Percentiles rank a stretch among this genome's conserved stretches.
phyloP scores from a whole-genome alignment of 306 rosid species.

The Cotoneaster glaucophyllus region DNA sequence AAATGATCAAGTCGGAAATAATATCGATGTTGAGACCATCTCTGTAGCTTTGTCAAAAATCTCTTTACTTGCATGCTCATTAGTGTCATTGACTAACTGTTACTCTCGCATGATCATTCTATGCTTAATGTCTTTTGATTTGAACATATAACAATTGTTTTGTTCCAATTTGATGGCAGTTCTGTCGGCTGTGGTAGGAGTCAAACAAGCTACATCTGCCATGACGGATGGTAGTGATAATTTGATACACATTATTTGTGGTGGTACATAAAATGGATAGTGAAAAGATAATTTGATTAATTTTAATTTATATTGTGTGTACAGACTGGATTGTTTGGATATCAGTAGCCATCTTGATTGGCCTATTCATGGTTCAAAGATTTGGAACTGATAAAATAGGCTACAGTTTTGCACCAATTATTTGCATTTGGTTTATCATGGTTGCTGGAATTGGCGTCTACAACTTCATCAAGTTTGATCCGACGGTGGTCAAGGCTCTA shows the following conservation, averaged over 20 bases:
- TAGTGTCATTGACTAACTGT: neutral
- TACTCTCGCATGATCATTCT: neutral
- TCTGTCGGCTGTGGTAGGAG: slow-evolving; percentile 72
- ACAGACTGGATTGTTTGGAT: slow-evolving; percentile 51
- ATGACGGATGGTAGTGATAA: slow-evolving; percentile 29
- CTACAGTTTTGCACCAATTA: slow-evolving; percentile 68
- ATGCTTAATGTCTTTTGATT: neutral
- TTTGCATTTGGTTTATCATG: slow-evolving; percentile 59
- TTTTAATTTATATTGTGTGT: neutral
- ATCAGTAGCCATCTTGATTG: slow-evolving; percentile 49
- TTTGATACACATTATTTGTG: too few species aligned
- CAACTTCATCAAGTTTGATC: slow-evolving; percentile 59
- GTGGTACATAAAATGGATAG: too few species aligned
- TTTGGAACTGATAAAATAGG: slow-evolving; percentile 84
- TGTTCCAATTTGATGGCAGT: slow-evolving; percentile 29
- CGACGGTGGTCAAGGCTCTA: slow-evolving; percentile 53
- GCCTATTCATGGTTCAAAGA: slow-evolving; percentile 58
- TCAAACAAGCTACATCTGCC: slow-evolving; percentile 36
- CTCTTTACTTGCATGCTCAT: neutral
- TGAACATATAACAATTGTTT: neutral
- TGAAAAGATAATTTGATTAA: neutral
- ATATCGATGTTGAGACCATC: neutral
- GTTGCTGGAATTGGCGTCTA: slow-evolving; percentile 54
- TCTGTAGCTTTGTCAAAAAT: neutral
- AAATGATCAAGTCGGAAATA: neutral